Base-by-base conservation (phyloP, 1,284 basidiomycete species). In the Melampsora medusae region DNA sequence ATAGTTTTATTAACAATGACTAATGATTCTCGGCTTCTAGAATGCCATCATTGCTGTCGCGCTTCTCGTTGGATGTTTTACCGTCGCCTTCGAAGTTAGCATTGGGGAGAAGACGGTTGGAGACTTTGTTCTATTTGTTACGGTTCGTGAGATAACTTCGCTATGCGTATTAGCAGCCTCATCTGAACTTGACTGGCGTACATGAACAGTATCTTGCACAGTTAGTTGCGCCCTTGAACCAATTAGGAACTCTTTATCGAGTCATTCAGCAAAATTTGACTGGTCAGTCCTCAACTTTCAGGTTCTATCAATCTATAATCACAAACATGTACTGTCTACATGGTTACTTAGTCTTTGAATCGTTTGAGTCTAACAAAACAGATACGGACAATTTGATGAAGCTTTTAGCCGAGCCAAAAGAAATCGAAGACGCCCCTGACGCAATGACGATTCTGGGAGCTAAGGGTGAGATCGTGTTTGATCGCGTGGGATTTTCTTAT, bases 401-500 rank as follows among this genome's bases (percentile, higher is more conserved):
- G 56, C 78, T 83, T 67, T 80, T 83, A 53, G 80, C 81, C 61
- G 82, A 83, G 68, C 79, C 82, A 68, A 90, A 87, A 1, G 92
- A 93, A 72, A 88, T 97, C 78, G 88, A 90, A 79, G 92, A 96
- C 82, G 87, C 87, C 80, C 90, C 90, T 1, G 87, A 88, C 80
- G 91, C 91, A 7, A 86, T 88, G 33, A 88, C 92, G 73, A 86
- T 96, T 38, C 84, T 89, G 64, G 87, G 92, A n/a, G 84, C 87
- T 35, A 85, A 89, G 77, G 88, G 93, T 12, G 89, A 90, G 81
- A 90, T 97, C 81, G 91, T 91, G 81, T 96, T 97, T 82, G 89
- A 79, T 53, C 78, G 66, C 28, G 77, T 78, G 48, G 60, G 64
- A 16, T 83, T 83, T 78, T 80, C 80, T 9, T 96, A 96, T 83